Conservation (phyloP, 805 yeast genomes). For the Candida pini region DNA sequence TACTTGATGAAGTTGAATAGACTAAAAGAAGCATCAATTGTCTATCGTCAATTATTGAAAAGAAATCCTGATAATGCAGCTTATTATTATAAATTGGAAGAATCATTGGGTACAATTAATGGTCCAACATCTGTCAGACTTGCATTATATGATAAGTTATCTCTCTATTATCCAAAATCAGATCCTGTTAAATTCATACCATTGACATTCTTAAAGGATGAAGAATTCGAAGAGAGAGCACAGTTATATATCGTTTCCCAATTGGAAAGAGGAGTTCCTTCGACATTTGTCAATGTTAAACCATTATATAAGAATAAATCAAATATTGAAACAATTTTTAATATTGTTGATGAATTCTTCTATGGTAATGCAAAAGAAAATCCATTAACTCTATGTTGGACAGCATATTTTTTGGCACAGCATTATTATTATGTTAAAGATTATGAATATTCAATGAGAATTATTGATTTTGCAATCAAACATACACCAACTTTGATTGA, state of each 20-base stretch:
- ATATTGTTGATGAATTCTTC: conserved; percentile 48
- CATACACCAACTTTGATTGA: conserved; percentile 87
- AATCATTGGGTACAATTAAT: conserved; percentile 48
- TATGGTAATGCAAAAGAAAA: conserved; percentile 20
- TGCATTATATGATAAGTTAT: conserved; percentile 59
- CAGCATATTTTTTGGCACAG: conserved; percentile 71
- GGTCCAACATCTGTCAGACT: conserved; percentile 44
- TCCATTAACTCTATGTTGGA: conserved; percentile 59
- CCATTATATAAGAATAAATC: conserved; percentile 56
- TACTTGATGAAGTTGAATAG: conserved; percentile 54
- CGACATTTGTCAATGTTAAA: conserved; percentile 81
- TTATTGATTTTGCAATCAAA: conserved; percentile 55
- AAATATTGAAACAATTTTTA: conserved; percentile 38
- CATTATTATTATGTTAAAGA: conserved; percentile 59
- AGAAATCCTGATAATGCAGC: conserved; percentile 77
- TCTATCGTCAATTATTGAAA: conserved; percentile 64
- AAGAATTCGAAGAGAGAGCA: conserved; percentile 38
- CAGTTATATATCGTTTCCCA: conserved; percentile 52
- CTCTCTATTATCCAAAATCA: conserved; percentile 70
- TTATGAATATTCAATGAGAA: conserved; percentile 46
- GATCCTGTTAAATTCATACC: conserved; percentile 81
- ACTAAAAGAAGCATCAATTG: conserved; percentile 57
- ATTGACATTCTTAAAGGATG: conserved; percentile 59
- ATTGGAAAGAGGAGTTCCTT: conserved; percentile 80
- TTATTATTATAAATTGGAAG: conserved; percentile 65